Evolutionary conservation across 2,329 filamentous ascomycete genomes (phyloP).

Genomic region (Xylariaceae sp.): DNA sequence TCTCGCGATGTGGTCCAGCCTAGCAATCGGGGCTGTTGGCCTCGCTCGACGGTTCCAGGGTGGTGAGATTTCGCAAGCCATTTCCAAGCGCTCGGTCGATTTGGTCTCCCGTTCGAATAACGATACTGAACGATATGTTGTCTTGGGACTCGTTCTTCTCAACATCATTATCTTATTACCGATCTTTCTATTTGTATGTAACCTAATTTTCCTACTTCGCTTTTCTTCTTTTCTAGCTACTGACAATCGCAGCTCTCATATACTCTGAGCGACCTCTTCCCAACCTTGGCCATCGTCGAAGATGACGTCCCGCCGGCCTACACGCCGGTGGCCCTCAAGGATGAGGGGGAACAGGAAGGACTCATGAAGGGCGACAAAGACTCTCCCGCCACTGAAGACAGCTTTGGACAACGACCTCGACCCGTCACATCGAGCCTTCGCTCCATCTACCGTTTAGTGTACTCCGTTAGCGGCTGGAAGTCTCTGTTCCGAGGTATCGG

Average conservation of each 20-base stretch:
- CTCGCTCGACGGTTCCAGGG: neutral
- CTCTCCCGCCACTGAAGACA: conserved; percentile 33
- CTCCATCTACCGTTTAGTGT: conserved; percentile 55
- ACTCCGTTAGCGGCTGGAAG: conserved; percentile 61
- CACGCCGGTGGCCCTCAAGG: conserved; percentile 45
- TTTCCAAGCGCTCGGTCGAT: conserved; percentile 5
- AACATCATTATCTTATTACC: neutral
- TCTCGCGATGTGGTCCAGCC: conserved; percentile 3
- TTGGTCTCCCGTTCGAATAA: neutral
- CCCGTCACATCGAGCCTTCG: conserved; percentile 53
- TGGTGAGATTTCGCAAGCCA: neutral
- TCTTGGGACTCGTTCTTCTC: neutral
- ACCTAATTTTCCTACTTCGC: neutral
- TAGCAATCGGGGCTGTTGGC: neutral
- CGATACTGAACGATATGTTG: neutral
- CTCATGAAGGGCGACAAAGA: conserved; percentile 33
- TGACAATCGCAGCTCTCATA: conserved; percentile 45
- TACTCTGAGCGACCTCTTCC: conserved; percentile 50
- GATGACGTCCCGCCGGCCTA: conserved; percentile 55
- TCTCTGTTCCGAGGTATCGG: conserved; percentile 69
- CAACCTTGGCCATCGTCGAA: conserved; percentile 56
- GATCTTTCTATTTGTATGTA: conserved; percentile 11
- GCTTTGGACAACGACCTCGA: conserved; percentile 28
- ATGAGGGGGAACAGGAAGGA: neutral
- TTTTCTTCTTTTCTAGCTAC: conserved; percentile 4